Conservation (phyloP, 352 stramenopile genomes). For the Phytopythium delawarense region DNA sequence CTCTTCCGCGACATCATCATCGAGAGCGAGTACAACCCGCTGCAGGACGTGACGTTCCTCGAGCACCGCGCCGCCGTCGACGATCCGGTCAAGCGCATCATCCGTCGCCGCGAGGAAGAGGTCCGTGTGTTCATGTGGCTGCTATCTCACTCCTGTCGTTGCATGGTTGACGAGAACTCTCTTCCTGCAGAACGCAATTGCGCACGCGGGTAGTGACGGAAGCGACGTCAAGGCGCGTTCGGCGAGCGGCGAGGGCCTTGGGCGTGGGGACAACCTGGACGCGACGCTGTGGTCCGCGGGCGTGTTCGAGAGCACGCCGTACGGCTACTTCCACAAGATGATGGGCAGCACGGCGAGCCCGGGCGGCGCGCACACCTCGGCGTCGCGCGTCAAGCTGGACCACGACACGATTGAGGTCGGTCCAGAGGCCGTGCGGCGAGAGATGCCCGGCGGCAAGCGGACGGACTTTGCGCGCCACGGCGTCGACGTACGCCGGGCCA, state of each 20-base stretch:
- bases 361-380: conserved; percentile 46
- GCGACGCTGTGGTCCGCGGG: conserved; percentile 73
- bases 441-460: conserved; percentile 61
- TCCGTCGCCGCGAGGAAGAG: conserved; percentile 63
- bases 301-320: conserved; percentile 72
- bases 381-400: conserved; percentile 62
- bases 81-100: conserved; percentile 63
- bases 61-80: conserved; percentile 43
- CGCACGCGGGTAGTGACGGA: conserved; percentile 28
- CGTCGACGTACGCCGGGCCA: conserved; percentile 37
- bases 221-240: conserved; percentile 5
- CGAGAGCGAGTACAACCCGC: conserved; percentile 78
- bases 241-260: conserved; percentile 9
- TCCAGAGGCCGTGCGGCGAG: conserved; percentile 30
- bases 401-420: conserved; percentile 68
- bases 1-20: conserved; percentile 85
- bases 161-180: too few relatives aligned
- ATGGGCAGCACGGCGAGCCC: conserved; percentile 47
- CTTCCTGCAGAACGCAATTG: conserved; percentile 35
- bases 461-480: conserved; percentile 46
- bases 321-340: conserved; percentile 85
- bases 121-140: conserved; percentile 3
- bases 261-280: conserved; percentile 65
- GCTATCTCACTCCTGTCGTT: neutral
- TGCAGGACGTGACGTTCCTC: conserved; percentile 60